Conservation (phyloP, 2,329 filamentous ascomycete genomes). For the Penicillium capsulatum region DNA sequence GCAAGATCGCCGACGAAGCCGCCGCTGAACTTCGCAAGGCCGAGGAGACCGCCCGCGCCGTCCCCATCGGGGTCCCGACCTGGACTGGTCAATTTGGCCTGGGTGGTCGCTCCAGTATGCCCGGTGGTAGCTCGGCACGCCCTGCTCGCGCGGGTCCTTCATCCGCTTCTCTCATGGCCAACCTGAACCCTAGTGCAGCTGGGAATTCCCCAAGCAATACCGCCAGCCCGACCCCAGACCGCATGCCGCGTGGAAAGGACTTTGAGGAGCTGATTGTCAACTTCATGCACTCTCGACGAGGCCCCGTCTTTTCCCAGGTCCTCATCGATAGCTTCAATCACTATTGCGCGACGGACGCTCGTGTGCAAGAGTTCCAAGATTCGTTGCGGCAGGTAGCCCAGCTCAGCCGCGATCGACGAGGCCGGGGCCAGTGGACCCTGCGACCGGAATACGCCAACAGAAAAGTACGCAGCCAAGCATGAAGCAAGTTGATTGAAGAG, state of each 20-base stretch:
- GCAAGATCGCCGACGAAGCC: constrained; percentile 71
- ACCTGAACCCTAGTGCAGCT: constrained; percentile 29
- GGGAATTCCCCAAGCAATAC: constrained; percentile 21
- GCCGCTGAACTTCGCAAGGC: constrained; percentile 71
- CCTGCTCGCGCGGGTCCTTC: constrained; percentile 37
- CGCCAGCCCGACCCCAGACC: constrained; percentile 40
- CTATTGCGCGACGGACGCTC: constrained; percentile 64
- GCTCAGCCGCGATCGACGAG: constrained; percentile 50
- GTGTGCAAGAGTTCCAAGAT: constrained; percentile 74
- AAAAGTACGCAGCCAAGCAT: not conserved
- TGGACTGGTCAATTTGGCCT: constrained; percentile 87
- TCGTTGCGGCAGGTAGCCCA: constrained; percentile 73
- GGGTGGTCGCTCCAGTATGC: constrained; percentile 56
- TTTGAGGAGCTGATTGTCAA: constrained; percentile 70
- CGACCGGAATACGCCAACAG: constrained; percentile 51
- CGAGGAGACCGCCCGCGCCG: constrained; percentile 64
- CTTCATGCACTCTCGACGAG: constrained; percentile 74
- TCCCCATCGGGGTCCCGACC: constrained; percentile 81
- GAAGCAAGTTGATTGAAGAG: too few relatives aligned
- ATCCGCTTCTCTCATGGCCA: constrained; percentile 39
- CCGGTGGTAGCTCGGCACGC: constrained; percentile 33
- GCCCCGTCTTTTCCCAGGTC: constrained; percentile 75
- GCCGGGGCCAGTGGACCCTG: constrained; percentile 55
- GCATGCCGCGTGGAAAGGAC: constrained; percentile 51
- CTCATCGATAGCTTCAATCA: constrained; percentile 86